Evolutionary conservation across 257 asterid genomes (phyloP).

Genomic region (Plantago ovata): DNA sequence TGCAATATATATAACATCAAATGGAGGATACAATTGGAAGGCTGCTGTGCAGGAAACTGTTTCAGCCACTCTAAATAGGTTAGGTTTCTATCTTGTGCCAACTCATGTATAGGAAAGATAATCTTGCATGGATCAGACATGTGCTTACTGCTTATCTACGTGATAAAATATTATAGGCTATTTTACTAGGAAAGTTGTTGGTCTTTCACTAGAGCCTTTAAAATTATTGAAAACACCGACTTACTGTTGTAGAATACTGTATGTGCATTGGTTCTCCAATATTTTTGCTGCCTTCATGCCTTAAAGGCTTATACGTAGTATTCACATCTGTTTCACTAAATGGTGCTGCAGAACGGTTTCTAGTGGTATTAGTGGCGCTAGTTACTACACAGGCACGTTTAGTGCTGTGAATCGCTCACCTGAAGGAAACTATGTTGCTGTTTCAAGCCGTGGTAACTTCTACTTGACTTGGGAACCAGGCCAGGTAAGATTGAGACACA

Average conservation of each 20-base stretch:
- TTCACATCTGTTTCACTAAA: conserved; percentile 24
- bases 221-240: neutral
- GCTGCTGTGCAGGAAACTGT: conserved; percentile 99
- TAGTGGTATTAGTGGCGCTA: conserved; percentile 99
- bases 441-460: conserved; percentile 99
- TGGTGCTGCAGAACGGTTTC: conserved; percentile 93
- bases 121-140: neutral
- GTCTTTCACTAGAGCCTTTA: neutral
- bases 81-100: conserved; percentile 24
- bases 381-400: conserved; percentile 96
- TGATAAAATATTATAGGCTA: neutral
- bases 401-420: conserved; percentile 92
- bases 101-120: conserved; percentile 8
- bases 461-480: conserved; percentile 99
- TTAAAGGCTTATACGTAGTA: conserved; percentile 21
- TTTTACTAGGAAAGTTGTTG: too few species aligned
- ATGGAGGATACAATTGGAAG: conserved; percentile 95
- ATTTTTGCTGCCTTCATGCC: conserved; percentile 6
- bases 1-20: conserved; percentile 84
- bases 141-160: neutral
- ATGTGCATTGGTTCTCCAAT: neutral
- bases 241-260: neutral
- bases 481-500: conserved; percentile 55
- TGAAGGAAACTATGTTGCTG: conserved; percentile 94
- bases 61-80: conserved; percentile 96